Base-by-base conservation (phyloP, 2,329 filamentous ascomycete species). In the Aspergillus sp. region DNA sequence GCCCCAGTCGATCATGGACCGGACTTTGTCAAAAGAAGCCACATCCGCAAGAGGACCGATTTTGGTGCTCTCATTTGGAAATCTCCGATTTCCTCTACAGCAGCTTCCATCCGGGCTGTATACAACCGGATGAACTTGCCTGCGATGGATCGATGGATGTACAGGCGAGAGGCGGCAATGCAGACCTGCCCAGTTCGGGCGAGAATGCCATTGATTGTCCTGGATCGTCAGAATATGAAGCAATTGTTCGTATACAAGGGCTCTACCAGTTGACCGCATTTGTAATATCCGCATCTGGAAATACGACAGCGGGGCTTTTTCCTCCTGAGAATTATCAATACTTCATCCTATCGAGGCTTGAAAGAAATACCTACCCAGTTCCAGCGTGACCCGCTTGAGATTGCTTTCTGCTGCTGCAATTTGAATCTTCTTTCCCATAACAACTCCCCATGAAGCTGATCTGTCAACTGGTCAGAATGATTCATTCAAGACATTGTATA, bases 341-440 rank as follows among this genome's bases (percentile, higher is more conserved):
- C n/a, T n/a, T n/a, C n/a, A n/a, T n/a, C n/a, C n/a, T n/a, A n/a
- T n/a, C n/a, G n/a, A n/a, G n/a, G n/a, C n/a, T n/a, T n/a, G n/a
- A n/a, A n/a, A n/a, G n/a, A n/a, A n/a, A n/a, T n/a, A n/a, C n/a
- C n/a, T n/a, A 8, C 61, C 61, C 5, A 60, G 45, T 38, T 64
- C 60, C 5, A 62, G 50, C 3, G 54, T 53, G 7, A 58, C 53
- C 12, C 54, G 51, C 40, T 62, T 64, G 40, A 62, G 33, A 40
- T 60, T 62, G 29, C 42, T 60, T 41, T 53, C 58, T 12, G 57
- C 57, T 8, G 61, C 64, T 28, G 48, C 43, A 7, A 44, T 41
- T 37, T 79, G 78, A 62, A 80, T 52, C 4, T 55, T 57, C 12
- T 44, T 46, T 0, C 64, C 64, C 1, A 57, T 56, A 1, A 37